Conservation (phyloP, 192 early-diverging fungal species). For the Podila minutissima region DNA sequence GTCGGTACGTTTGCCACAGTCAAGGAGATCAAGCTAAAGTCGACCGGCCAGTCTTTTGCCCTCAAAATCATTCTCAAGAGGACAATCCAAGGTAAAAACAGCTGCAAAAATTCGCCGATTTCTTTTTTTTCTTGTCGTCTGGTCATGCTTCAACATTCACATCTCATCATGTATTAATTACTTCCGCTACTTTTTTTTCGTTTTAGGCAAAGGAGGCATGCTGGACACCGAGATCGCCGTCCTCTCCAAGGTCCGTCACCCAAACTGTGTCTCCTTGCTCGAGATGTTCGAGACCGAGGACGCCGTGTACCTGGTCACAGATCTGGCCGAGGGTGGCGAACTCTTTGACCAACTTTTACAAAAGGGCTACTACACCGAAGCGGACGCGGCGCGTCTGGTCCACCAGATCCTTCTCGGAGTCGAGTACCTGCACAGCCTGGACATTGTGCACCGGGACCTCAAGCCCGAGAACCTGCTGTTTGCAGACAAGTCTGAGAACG, state of each 20-base stretch:
- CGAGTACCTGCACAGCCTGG: conserved; percentile 82
- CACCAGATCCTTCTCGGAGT: conserved; percentile 79
- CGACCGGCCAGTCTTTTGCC: conserved; percentile 68
- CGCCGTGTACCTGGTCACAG: conserved; percentile 73
- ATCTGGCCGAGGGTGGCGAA: conserved; percentile 82
- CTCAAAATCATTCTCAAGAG: conserved; percentile 80
- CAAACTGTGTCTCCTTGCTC: conserved; percentile 80
- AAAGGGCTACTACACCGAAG: conserved; percentile 76
- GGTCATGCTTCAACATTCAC: not conserved
- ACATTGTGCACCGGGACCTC: conserved; percentile 85
- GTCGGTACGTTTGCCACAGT: conserved; percentile 71
- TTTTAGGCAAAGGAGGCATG: conserved; percentile 62
- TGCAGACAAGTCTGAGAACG: conserved; percentile 52
- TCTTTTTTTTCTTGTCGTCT: not conserved
- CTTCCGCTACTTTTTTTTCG: not conserved
- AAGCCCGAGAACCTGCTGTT: conserved; percentile 85
- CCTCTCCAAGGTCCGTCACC: conserved; percentile 82
- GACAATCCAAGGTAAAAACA: conserved; percentile 41
- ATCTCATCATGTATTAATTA: not conserved
- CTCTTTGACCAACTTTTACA: conserved; percentile 79
- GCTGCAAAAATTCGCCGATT: not conserved
- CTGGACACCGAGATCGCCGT: conserved; percentile 75
- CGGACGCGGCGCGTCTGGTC: conserved; percentile 75
- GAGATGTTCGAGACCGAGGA: conserved; percentile 74
- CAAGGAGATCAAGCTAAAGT: conserved; percentile 69